Percentiles rank a stretch among this genome's conserved stretches.
Conservation (phyloP, 306 rosid species). For the Prunus persica region Prunus_persica_NCBIv2 NC_034012.1:6896001-6896500, state of each 20-base stretch:
- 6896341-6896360: conserved; percentile 18
- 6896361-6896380: conserved; percentile 28
- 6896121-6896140: conserved; percentile 50
- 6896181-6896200: conserved; percentile 20
- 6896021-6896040: neutral
- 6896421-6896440: conserved; percentile 44
- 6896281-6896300: conserved; percentile 21
- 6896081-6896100: conserved; percentile 49
- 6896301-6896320: conserved; percentile 18
- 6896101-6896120: conserved; percentile 33
- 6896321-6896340: conserved; percentile 27
- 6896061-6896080: conserved; percentile 37
- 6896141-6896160: conserved; percentile 84
- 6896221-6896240: neutral
- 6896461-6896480: conserved; percentile 51
- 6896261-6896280: conserved; percentile 20
- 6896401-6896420: conserved; percentile 64
- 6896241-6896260: conserved; percentile 38
- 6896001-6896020: conserved; percentile 22
- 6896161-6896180: conserved; percentile 54
- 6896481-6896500: conserved; percentile 15
- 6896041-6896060: conserved; percentile 32
- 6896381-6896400: conserved; percentile 29
- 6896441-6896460: conserved; percentile 55
- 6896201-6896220: conserved; percentile 13